Evolutionary conservation across 176 grass and related monocot species (phyloP), one percentile per base, ranked within the genome.

Genomic region (Rhynchospora tenuis): DNA sequence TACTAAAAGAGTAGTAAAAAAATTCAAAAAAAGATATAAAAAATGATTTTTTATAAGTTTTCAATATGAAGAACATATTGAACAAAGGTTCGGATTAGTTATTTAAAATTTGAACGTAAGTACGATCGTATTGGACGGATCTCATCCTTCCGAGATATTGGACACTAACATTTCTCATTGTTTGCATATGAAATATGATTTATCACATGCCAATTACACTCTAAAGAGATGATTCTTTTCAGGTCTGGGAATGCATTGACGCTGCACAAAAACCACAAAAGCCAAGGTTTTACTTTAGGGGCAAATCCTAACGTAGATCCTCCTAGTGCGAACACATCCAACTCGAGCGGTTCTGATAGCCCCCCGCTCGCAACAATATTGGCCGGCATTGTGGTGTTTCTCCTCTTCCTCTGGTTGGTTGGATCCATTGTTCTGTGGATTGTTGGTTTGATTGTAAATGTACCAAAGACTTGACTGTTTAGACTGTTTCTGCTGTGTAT

Each of bases 291-390:
- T 87, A 81, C 89, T 81, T 92, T 74, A 52, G 81, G 62, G 20
- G 70, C 47, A 54, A 73, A 86, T 75, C 31, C 24, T 50, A 3
- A 73, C 10, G 60, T 19, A 13, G 59, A 78, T 38, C 65, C 56
- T 81, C 66, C 23, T 17, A 90, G 81, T 17, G 79, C 83, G 43
- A 38, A 63, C 2, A 84, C 80, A 13, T 59, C 50, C 17, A 55
- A 19, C 46, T 87, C 84, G 6, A 88, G 80, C 28, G 81, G 82
- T 86, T 45, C 89, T 11, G 64, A 84, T 55, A 84, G 85, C 22
- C 93, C 93, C 20, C 93, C 93, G 7, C 70, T 93, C 47, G 68
- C 83, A 1, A 95, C 96, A 20, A 91, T 99, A 86, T 47, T 95
- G 56, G 85, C 86, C 8, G 91, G 89, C 62, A 11, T 89, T 11